phyloP scores from a whole-genome alignment of 352 stramenopile species.

The Globisporangium emineosum region DNA sequence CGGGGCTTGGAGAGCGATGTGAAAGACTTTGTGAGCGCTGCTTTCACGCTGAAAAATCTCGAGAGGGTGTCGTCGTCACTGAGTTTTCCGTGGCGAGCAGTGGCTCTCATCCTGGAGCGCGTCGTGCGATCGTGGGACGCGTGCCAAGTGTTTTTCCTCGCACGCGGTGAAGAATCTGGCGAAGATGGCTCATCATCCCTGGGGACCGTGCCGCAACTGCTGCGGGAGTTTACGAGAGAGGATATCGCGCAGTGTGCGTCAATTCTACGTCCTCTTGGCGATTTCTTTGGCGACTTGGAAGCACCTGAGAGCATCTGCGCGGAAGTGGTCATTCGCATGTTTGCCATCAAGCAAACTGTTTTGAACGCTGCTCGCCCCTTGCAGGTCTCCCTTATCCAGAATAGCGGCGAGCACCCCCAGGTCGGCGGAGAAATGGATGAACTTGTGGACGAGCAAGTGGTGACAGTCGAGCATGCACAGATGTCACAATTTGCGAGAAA shows the following conservation, averaged over 20 bases:
- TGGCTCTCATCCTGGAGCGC: slow-evolving; percentile 1
- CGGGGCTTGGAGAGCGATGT: slow-evolving; percentile 10
- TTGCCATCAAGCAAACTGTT: slow-evolving; percentile 14
- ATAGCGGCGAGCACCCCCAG: neutral
- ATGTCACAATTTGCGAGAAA: slow-evolving; percentile 10
- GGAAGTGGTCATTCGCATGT: slow-evolving; percentile 15
- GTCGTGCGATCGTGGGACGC: slow-evolving; percentile 8
- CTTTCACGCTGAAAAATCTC: neutral
- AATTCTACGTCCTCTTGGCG: slow-evolving; percentile 12
- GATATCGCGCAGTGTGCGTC: slow-evolving; percentile 13
- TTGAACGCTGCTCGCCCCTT: slow-evolving; percentile 8
- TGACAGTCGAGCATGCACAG: neutral
- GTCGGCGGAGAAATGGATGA: neutral
- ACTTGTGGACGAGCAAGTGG: neutral
- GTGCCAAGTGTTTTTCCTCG: slow-evolving; percentile 8
- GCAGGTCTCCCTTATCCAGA: neutral
- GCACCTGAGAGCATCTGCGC: slow-evolving; percentile 5
- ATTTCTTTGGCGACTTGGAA: slow-evolving; percentile 11
- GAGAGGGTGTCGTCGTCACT: neutral
- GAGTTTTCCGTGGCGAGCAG: slow-evolving; percentile 6
- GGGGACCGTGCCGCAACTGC: neutral
- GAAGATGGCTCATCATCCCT: neutral
- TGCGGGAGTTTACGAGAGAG: slow-evolving; percentile 11
- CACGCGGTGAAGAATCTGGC: neutral
- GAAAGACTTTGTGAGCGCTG: neutral